Evolutionary conservation across 805 yeast genomes (phyloP), one percentile per base, ranked within the genome.

Genomic region (Saturnispora ahearnii): DNA sequence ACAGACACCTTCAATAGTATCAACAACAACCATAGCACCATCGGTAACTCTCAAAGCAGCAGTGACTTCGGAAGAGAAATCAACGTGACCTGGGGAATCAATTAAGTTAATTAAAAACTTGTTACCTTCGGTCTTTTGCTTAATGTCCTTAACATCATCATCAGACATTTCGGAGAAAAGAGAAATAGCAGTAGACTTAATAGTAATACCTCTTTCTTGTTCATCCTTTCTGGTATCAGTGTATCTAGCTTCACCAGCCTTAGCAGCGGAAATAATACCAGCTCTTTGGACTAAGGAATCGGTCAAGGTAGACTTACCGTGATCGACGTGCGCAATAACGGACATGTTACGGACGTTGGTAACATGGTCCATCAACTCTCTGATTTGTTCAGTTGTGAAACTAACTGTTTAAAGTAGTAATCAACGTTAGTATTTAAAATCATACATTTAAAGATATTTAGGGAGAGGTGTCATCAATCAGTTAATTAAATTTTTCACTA

Each of bases 31-130:
- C 71, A 91, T 82, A 71, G 99, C 98, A 89, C 99, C 99, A 73
- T 91, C 99, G 64, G 98, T 93, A 68, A 91, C 98, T 80, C 99
- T 90, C 71, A 91, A 84, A 76, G 99, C 99, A 66, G 98, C 98
- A 70, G 98, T 93, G 69, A 91, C 99, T 78, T 91, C 99, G 63
- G 98, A 93, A 59, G 97, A 89, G 90, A 91, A 91, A 79, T 91
- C 99, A 82, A 91, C 98, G 97, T 91, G 99, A 87, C 99, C 99
- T 77, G 99, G 99, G 64, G 99, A 93, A 76, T 91, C 99, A 67
- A 91, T 91, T 83, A 91, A 82, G 88, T 91, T 91, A 65, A 91
- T 83, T 78, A 91, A 85, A 84, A 91, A 91, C 72, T 84, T 82
- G 84, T 79, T 86, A 75, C 98, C 98, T 21, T 72, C 84, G 59